These are phyloP conservation scores for Akanthomyces dipterigenus DNA, from an alignment of 2,329 filamentous ascomycete species.

Conservation along the genomic window DNA sequence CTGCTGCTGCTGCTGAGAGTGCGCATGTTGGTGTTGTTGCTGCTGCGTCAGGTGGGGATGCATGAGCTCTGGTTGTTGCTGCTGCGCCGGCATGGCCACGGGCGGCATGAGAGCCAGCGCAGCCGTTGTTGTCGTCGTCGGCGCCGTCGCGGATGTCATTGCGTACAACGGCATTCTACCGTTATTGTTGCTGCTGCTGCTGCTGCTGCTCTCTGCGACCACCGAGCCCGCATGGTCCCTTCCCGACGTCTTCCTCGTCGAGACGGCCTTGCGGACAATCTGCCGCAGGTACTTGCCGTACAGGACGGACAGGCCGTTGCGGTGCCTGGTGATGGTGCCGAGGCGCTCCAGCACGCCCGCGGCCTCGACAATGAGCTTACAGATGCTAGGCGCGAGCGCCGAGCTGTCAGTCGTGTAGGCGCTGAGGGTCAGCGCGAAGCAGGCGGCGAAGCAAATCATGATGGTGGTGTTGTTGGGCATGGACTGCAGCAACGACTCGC, in stretches of 20 bases:
- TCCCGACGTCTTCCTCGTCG: constrained; percentile 8
- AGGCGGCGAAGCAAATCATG: constrained; percentile 71
- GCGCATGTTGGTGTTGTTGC: constrained; percentile 8
- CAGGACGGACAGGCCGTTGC: constrained; percentile 56
- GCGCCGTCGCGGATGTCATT: not conserved
- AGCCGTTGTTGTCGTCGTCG: not conserved
- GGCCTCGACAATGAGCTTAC: constrained; percentile 60
- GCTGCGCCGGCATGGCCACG: not conserved
- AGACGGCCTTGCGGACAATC: constrained; percentile 34
- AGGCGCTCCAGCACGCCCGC: constrained; percentile 63
- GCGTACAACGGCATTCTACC: not conserved
- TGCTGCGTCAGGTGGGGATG: constrained; percentile 2
- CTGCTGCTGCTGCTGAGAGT: constrained; percentile 12
- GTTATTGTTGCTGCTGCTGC: not conserved
- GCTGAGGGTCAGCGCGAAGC: constrained; percentile 59
- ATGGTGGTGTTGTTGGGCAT: constrained; percentile 76
- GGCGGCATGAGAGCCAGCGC: not conserved
- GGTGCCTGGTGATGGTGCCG: constrained; percentile 57
- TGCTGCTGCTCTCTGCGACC: not conserved
- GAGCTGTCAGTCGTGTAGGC: constrained; percentile 51
- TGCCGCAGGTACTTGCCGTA: constrained; percentile 40
- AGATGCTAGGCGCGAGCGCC: constrained; percentile 54
- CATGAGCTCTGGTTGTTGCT: not conserved
- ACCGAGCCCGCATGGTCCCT: not conserved
- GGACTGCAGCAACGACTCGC: constrained; percentile 60